Conservation (phyloP, 352 stramenopile genomes). For the Phytophthora boehmeriae region DNA sequence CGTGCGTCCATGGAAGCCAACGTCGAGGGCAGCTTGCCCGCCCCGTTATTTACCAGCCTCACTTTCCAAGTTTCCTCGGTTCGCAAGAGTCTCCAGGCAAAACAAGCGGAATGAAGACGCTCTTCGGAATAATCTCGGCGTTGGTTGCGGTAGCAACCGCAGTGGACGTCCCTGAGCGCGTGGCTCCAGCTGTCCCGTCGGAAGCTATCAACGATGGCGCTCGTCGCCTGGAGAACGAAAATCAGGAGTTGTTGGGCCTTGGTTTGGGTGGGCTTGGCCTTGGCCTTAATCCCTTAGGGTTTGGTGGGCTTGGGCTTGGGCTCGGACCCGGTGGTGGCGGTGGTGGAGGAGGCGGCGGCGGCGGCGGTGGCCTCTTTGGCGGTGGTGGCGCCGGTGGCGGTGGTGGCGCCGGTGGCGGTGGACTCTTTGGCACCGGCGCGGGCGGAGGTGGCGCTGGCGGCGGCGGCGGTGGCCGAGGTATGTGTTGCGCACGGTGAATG, state of each 20-base stretch:
- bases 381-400: too few relatives aligned
- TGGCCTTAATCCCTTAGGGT: too few relatives aligned
- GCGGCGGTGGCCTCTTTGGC: slow-evolving; percentile 1
- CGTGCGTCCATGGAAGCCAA: too few relatives aligned
- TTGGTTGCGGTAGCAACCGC: slow-evolving; percentile 19
- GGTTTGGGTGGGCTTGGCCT: slow-evolving; percentile 4
- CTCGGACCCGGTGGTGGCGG: too few relatives aligned
- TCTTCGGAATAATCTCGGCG: slow-evolving; percentile 14
- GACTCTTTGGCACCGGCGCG: too few relatives aligned
- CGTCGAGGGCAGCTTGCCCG: not conserved
- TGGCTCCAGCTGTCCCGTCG: not conserved
- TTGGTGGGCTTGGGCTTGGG: too few relatives aligned
- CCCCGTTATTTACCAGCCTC: slow-evolving; percentile 3
- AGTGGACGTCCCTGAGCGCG: slow-evolving; percentile 8
- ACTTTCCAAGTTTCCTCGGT: slow-evolving; percentile 20
- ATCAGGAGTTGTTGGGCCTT: not conserved
- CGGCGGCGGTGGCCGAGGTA: not conserved
- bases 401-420: too few relatives aligned
- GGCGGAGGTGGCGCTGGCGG: too few relatives aligned
- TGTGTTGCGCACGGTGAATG: not conserved
- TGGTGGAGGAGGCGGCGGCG: slow-evolving; percentile 15
- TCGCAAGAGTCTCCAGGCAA: not conserved
- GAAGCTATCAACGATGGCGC: slow-evolving; percentile 6
- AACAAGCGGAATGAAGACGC: slow-evolving; percentile 23
- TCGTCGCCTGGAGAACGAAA: slow-evolving; percentile 14